Conservation (phyloP, 257 asterid genomes). For the Striga asiatica region DNA sequence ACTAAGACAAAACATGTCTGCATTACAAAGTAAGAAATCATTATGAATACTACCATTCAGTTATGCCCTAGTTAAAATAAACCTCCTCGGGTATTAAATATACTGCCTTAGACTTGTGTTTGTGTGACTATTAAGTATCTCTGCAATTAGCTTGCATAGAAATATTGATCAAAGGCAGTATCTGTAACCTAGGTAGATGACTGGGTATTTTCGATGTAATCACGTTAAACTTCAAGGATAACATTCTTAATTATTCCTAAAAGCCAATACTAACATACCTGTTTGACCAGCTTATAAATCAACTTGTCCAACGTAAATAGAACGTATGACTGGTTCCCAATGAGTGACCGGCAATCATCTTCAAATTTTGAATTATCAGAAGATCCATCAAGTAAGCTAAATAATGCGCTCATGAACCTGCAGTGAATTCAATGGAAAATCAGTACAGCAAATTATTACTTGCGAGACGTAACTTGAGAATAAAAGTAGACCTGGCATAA, state of each 20-base stretch:
- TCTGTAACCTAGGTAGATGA: background rate
- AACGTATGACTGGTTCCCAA: slow-evolving; percentile 84
- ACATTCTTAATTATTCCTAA: background rate
- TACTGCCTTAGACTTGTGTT: too few relatives aligned
- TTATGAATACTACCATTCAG: too few relatives aligned
- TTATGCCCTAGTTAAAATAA: too few relatives aligned
- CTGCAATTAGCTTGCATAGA: too few relatives aligned
- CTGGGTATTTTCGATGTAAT: background rate
- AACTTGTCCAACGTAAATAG: slow-evolving; percentile 83
- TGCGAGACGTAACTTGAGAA: slow-evolving; percentile 6
- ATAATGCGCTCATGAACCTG: slow-evolving; percentile 75
- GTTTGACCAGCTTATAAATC: slow-evolving; percentile 81
- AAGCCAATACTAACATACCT: slow-evolving; percentile 25
- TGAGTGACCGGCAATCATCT: slow-evolving; percentile 79
- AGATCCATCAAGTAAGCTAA: slow-evolving; percentile 81
- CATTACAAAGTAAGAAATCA: too few relatives aligned
- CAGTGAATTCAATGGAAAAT: slow-evolving; percentile 12
- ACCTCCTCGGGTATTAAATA: too few relatives aligned
- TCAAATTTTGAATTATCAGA: slow-evolving; percentile 76
- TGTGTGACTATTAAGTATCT: too few relatives aligned
- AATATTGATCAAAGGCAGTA: too few relatives aligned
- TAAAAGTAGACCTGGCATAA: slow-evolving; percentile 27
- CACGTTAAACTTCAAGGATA: background rate
- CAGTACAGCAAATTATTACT: slow-evolving; percentile 1
- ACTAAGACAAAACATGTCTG: background rate